Evolutionary conservation across 306 rosid genomes (phyloP).

Genomic region (Cucurbita ficifolia): DNA sequence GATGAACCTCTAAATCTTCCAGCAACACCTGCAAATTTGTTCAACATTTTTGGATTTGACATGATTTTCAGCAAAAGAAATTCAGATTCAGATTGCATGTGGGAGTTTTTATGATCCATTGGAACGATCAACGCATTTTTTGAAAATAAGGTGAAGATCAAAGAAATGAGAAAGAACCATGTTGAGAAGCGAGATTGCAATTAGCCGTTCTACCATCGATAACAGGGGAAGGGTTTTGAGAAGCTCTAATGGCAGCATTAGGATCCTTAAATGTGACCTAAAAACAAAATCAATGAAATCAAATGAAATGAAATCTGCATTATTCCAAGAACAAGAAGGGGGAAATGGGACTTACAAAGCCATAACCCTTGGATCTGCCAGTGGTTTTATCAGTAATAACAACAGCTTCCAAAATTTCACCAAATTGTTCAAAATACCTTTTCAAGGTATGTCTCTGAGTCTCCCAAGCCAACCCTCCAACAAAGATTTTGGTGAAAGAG

Average conservation of each 20-base stretch:
- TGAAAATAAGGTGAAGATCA: neutral
- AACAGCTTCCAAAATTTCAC: conserved; percentile 93
- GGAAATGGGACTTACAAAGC: conserved; percentile 55
- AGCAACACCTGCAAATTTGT: conserved; percentile 20
- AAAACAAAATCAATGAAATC: neutral
- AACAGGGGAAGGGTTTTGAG: conserved; percentile 88
- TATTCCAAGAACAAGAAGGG: neutral
- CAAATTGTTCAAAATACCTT: conserved; percentile 86
- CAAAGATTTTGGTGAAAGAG: conserved; percentile 78
- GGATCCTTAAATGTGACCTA: conserved; percentile 95
- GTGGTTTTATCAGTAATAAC: conserved; percentile 80
- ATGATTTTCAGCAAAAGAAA: neutral
- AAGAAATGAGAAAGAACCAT: conserved; percentile 33
- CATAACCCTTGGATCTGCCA: conserved; percentile 98
- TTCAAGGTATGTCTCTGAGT: conserved; percentile 82
- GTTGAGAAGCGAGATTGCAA: conserved; percentile 86
- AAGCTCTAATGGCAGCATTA: conserved; percentile 82
- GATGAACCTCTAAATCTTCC: conserved; percentile 49
- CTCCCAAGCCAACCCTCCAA: conserved; percentile 98
- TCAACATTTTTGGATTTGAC: neutral
- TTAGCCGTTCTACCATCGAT: conserved; percentile 96
- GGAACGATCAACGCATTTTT: neutral
- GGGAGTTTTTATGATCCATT: neutral
- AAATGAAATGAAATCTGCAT: neutral
- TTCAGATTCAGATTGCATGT: neutral